Evolutionary conservation across 2,329 filamentous ascomycete genomes (phyloP).

Genomic region (Stagonosporopsis tanaceti): DNA sequence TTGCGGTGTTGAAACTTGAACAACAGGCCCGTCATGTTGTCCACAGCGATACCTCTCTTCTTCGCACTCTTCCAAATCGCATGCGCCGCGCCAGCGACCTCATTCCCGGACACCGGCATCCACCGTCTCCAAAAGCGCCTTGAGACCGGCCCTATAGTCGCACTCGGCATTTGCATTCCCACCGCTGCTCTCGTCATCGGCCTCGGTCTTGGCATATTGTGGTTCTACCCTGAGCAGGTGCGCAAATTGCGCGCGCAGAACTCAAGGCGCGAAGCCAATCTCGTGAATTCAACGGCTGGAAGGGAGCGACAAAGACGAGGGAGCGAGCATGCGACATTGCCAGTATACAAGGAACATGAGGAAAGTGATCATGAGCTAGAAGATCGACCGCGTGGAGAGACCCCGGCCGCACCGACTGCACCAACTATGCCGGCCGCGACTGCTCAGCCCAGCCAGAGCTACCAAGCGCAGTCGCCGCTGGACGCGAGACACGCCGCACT

Average conservation of each 20-base stretch:
- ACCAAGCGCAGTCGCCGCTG: background rate
- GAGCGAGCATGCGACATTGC: background rate
- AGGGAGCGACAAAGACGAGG: background rate
- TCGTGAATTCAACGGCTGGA: background rate
- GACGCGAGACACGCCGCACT: conserved; percentile 1
- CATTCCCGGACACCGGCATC: background rate
- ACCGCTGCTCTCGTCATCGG: conserved; percentile 10
- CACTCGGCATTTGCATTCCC: conserved; percentile 22
- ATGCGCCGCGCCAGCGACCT: background rate
- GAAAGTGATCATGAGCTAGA: conserved; percentile 1
- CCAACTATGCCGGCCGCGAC: background rate
- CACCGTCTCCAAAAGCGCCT: conserved; percentile 16
- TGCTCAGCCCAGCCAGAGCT: background rate
- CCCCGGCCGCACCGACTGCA: background rate
- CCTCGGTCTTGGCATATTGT: conserved; percentile 16
- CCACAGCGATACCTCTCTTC: background rate
- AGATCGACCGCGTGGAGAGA: background rate
- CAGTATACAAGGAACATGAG: conserved; percentile 3
- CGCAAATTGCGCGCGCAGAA: conserved; percentile 15
- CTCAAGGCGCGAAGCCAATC: background rate
- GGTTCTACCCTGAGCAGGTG: conserved; percentile 17
- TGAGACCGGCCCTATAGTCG: conserved; percentile 13
- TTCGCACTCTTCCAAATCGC: conserved; percentile 10
- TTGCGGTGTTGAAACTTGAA: background rate
- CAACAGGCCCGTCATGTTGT: conserved; percentile 4